Conservation (phyloP, 2,329 filamentous ascomycete species). For the Ascocoryne sarcoides region DNA sequence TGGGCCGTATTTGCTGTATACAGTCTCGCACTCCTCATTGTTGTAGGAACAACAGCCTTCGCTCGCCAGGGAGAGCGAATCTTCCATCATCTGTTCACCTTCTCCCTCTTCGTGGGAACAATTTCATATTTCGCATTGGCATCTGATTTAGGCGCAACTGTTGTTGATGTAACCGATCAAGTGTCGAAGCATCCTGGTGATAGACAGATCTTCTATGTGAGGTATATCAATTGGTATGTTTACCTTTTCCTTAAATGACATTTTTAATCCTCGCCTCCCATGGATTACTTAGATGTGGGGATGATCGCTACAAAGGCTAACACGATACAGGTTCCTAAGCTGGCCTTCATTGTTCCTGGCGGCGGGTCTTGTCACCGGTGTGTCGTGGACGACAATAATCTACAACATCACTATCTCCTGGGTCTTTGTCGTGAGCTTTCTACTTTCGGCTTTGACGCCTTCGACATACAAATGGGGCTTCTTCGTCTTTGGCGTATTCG, state of each 20-base stretch:
- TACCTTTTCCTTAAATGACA: neutral
- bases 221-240: slow-evolving; percentile 50
- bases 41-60: slow-evolving; percentile 43
- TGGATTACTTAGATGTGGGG: too few species aligned
- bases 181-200: slow-evolving; percentile 29
- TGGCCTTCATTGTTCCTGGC: slow-evolving; percentile 45
- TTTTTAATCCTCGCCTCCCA: too few species aligned
- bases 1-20: slow-evolving; percentile 53
- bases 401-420: slow-evolving; percentile 51
- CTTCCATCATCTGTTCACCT: slow-evolving; percentile 56
- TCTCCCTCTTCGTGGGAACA: slow-evolving; percentile 47
- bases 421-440: slow-evolving; percentile 56
- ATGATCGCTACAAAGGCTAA: too few species aligned
- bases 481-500: slow-evolving; percentile 46
- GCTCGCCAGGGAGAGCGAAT: slow-evolving; percentile 39
- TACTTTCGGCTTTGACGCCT: slow-evolving; percentile 53
- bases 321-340: slow-evolving; percentile 33
- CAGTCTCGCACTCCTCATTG: slow-evolving; percentile 41
- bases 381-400: slow-evolving; percentile 55
- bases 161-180: slow-evolving; percentile 48
- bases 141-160: slow-evolving; percentile 53
- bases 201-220: slow-evolving; percentile 56
- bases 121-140: slow-evolving; percentile 61
- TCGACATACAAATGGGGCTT: slow-evolving; percentile 62
- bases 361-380: slow-evolving; percentile 51